phyloP scores from a whole-genome alignment of 1,284 basidiomycete species.

The Malassezia brasiliensis region DNA sequence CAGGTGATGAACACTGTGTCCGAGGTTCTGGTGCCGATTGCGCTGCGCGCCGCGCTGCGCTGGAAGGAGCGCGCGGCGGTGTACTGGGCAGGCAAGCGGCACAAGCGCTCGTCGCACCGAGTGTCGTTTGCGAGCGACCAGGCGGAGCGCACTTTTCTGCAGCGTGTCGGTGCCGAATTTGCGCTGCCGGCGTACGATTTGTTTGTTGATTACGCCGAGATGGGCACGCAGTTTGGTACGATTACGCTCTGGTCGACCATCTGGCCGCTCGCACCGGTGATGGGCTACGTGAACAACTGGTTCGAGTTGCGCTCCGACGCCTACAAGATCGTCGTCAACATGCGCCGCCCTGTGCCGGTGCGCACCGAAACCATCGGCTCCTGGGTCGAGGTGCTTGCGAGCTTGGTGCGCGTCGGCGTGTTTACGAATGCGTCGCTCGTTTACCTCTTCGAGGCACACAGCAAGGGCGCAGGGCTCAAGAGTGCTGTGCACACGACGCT shows the following conservation, averaged over 20 bases:
- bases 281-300: constrained; percentile 62
- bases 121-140: constrained; percentile 12
- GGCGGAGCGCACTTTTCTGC: constrained; percentile 64
- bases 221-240: constrained; percentile 75
- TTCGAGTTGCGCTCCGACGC: constrained; percentile 87
- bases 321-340: constrained; percentile 82
- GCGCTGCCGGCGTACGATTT: constrained; percentile 64
- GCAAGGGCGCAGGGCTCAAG: constrained; percentile 12
- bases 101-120: constrained; percentile 1
- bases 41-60: constrained; percentile 50
- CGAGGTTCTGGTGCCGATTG: constrained; percentile 74
- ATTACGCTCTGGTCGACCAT: constrained; percentile 82
- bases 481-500: constrained; percentile 27
- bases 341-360: constrained; percentile 70
- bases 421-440: constrained; percentile 33
- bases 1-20: constrained; percentile 72
- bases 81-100: neutral
- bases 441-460: constrained; percentile 29
- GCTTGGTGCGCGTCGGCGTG: constrained; percentile 32
- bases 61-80: neutral
- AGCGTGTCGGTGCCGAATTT: constrained; percentile 66
- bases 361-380: constrained; percentile 85
- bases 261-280: constrained; percentile 71
- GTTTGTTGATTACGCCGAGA: constrained; percentile 73
- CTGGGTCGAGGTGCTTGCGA: constrained; percentile 70